Base-by-base conservation (phyloP, 2,329 filamentous ascomycete species). In the Dactylellina sp. region DNA sequence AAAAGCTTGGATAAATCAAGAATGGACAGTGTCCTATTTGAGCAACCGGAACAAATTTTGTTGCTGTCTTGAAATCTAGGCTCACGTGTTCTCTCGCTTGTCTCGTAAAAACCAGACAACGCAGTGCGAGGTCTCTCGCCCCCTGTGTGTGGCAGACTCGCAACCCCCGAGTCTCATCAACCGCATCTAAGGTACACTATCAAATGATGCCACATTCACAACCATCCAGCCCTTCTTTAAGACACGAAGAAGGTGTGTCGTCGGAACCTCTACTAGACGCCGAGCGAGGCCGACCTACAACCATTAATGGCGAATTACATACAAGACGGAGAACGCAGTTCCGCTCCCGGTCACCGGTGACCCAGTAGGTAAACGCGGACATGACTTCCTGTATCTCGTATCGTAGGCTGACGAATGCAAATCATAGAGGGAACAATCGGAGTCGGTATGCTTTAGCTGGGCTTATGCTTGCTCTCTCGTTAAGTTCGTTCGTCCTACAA, bases 361-460 rank as follows among this genome's bases (percentile, higher is more conserved):
- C 72, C 79, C 80, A 79, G 79, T 82, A 75, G 64, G 76, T 66
- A 64, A 63, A 50, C 22, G 24, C 75, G 80, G 37, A 81, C 82
- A 76, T 81, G 81, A 71, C 76, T 77, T 59, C 78, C 80, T 62
- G 79, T 79, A 62, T 77, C 39, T 75, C 64, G 59, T 53, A 68
- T 76, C 7, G 9, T 59, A 78, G 79, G n/a, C 76, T 78, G 28
- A 79, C 80, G 49, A 81, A 83, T 14, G 9, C 35, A 11, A 35
- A 22, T 24, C n/a, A 65, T 90, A 86, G 86, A 76, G 82, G 85
- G 72, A 89, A 89, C 46, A 93, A 91, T 37, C 87, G 87, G 79
- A 90, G 88, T 80, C 92, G 92, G 82, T 98, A 99, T 82, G 89
- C 91, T 22, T 92, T 94, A 80, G 94, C 95, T 1, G 89, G 87